Percentiles rank a stretch among this genome's conserved stretches.
These are phyloP conservation scores for Raphidocelis subcapitata DNA, from an alignment of 139 green algal species.

Conservation along the genomic window DNA sequence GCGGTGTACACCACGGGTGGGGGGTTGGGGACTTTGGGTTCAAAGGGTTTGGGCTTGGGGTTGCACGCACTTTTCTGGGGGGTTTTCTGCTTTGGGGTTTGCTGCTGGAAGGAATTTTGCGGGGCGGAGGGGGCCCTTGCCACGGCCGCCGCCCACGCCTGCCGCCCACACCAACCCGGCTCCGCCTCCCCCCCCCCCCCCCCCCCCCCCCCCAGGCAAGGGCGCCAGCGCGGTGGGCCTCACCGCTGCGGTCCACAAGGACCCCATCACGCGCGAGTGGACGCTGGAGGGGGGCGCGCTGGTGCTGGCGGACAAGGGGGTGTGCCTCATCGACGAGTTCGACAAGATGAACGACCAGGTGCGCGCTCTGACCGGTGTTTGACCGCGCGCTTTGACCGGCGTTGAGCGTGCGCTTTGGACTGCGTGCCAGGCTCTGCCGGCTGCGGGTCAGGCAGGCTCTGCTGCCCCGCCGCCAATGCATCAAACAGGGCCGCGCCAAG, in stretches of 20 bases:
- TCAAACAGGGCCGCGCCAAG: too few species aligned
- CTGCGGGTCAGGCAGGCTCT: not conserved
- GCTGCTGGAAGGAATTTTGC: too few species aligned
- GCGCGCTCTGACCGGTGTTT: conserved; percentile 24
- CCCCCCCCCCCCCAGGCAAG: conserved; percentile 72
- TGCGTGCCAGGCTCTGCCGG: not conserved
- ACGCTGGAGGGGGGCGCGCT: conserved; percentile 97
- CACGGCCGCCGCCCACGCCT: too few species aligned
- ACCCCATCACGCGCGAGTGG: conserved; percentile 95
- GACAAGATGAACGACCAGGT: conserved; percentile 99
- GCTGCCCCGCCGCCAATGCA: too few species aligned
- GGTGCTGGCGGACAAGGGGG: conserved; percentile 95
- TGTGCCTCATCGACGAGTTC: conserved; percentile 99
- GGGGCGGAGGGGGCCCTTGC: too few species aligned
- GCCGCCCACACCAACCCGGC: too few species aligned
- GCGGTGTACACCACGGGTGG: conserved; percentile 94
- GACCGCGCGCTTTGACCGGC: not conserved
- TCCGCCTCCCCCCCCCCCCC: not conserved
- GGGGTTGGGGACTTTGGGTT: not conserved
- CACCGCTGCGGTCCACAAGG: conserved; percentile 94
- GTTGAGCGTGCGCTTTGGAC: not conserved
- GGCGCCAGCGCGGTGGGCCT: conserved; percentile 95
- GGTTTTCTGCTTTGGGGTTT: not conserved
- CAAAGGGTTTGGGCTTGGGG: too few species aligned
- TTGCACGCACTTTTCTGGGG: too few species aligned